Evolutionary conservation across 257 asterid genomes (phyloP).

Genomic region (Solanum appendiculatum): DNA sequence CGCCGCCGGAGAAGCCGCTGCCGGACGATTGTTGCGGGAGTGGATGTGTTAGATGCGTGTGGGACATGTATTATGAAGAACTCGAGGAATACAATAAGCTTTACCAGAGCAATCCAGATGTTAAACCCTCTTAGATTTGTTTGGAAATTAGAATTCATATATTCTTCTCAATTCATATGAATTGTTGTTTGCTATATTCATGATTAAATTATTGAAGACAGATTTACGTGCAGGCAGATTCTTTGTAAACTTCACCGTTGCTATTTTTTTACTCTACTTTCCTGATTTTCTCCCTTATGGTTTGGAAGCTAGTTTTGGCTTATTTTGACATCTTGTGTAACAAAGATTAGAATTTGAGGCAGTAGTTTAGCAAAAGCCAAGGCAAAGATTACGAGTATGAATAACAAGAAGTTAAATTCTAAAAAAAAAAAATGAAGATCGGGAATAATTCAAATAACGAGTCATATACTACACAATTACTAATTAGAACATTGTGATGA

Average conservation of each 20-base stretch:
- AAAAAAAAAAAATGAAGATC: neutral
- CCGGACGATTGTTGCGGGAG: conserved; percentile 81
- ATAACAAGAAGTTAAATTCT: neutral
- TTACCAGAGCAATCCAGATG: conserved; percentile 9
- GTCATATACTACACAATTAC: too few relatives aligned
- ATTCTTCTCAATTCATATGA: neutral
- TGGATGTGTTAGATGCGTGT: conserved; percentile 75
- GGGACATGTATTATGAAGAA: conserved; percentile 71
- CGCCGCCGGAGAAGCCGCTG: conserved; percentile 78
- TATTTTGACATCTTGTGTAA: neutral
- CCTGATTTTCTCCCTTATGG: neutral
- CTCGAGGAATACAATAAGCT: conserved; percentile 59
- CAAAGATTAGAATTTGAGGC: neutral
- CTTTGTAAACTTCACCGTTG: neutral
- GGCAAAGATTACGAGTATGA: neutral
- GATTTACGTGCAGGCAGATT: neutral
- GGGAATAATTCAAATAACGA: neutral
- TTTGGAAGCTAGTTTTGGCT: neutral
- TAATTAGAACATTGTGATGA: too few relatives aligned
- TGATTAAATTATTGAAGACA: neutral
- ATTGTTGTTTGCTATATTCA: neutral
- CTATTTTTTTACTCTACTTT: neutral
- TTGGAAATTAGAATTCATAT: neutral
- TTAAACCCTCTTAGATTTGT: neutral
- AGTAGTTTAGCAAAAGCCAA: neutral